Conservation (phyloP, 1,139 yeast species). For the Tardiomyces blankii region DNA sequence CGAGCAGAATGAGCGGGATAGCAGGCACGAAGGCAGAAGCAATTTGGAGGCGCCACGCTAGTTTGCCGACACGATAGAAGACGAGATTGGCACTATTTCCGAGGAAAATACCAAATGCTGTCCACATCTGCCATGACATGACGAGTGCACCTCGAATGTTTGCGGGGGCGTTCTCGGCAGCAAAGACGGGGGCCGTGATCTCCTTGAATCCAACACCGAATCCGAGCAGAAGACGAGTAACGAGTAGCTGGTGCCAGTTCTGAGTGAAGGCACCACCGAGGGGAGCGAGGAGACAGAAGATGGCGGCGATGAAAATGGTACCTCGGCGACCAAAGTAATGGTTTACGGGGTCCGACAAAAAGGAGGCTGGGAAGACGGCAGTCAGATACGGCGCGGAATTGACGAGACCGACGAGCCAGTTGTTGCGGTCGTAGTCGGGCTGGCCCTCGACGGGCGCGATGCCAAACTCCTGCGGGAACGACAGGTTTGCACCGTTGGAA, state of each 20-base stretch:
- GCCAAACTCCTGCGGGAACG: constrained; percentile 41
- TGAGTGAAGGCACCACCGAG: constrained; percentile 70
- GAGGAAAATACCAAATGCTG: constrained; percentile 78
- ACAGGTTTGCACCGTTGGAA: constrained; percentile 71
- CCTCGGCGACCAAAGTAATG: constrained; percentile 58
- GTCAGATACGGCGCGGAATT: constrained; percentile 78
- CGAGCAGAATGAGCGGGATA: constrained; percentile 2
- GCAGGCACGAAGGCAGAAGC: constrained; percentile 35
- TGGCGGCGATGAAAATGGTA: constrained; percentile 51
- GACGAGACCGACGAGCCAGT: constrained; percentile 65
- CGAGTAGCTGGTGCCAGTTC: constrained; percentile 64
- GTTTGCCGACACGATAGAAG: constrained; percentile 40
- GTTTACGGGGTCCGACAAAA: constrained; percentile 63
- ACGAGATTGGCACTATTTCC: constrained; percentile 67
- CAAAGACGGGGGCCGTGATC: constrained; percentile 74
- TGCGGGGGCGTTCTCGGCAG: constrained; percentile 75
- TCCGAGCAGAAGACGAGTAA: constrained; percentile 63
- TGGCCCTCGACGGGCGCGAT: constrained; percentile 36
- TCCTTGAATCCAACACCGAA: constrained; percentile 75
- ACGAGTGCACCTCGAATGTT: constrained; percentile 69
- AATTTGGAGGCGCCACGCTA: constrained; percentile 74
- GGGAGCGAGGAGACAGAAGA: constrained; percentile 34
- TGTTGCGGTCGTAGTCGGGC: constrained; percentile 11
- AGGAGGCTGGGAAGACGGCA: constrained; percentile 59
- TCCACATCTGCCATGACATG: constrained; percentile 85